Conservation (phyloP, 257 asterid genomes). For the Petrea volubilis region DNA sequence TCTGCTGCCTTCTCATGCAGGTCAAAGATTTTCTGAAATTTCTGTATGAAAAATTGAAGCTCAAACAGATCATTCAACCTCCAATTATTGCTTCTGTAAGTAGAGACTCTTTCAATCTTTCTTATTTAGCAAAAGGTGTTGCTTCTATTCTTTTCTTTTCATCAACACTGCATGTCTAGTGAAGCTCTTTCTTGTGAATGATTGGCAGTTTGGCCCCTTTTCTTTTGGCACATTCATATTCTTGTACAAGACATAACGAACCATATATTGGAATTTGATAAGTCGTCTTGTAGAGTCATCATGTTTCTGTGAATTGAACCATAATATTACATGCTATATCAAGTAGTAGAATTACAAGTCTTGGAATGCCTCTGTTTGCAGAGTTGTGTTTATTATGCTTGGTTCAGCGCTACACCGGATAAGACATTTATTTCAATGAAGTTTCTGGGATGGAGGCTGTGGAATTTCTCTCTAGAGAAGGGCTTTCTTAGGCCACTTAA, state of each 20-base stretch:
- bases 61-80: slow-evolving; percentile 92
- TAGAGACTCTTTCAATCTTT: slow-evolving; percentile 23
- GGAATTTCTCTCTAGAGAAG: not conserved
- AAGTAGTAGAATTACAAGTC: not conserved
- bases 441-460: not conserved
- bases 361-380: not conserved
- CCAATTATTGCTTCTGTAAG: slow-evolving; percentile 99
- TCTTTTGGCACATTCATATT: not conserved
- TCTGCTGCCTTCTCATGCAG: slow-evolving; percentile 45
- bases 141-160: not conserved
- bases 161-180: not conserved
- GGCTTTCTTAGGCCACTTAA: not conserved
- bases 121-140: not conserved
- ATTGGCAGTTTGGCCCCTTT: not conserved
- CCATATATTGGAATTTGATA: not conserved
- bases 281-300: not conserved
- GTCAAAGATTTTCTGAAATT: slow-evolving; percentile 59
- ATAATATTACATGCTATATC: not conserved
- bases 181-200: not conserved
- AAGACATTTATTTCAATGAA: not conserved
- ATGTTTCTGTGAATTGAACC: not conserved
- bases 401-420: not conserved
- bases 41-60: slow-evolving; percentile 85
- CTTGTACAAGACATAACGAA: not conserved
- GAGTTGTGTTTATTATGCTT: not conserved